phyloP scores from a whole-genome alignment of 2,329 filamentous ascomycete genomes.

The Diaporthe nobilis region DNA sequence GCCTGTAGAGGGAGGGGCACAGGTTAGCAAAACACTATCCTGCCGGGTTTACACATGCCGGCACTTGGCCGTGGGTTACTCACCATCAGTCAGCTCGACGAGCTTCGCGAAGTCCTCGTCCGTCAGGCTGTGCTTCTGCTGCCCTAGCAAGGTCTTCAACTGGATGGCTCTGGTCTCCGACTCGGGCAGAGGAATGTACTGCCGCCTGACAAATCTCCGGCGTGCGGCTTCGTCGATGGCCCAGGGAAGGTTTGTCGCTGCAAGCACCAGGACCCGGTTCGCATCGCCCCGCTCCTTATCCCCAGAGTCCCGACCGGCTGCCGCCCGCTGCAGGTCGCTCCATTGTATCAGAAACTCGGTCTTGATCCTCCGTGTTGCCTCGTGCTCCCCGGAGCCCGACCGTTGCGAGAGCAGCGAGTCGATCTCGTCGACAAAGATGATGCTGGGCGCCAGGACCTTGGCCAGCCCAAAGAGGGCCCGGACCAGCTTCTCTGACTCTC shows the following conservation, averaged over 20 bases:
- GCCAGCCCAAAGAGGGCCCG: constrained; percentile 92
- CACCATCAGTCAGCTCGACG: constrained; percentile 88
- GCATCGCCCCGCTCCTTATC: constrained; percentile 83
- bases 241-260: constrained; percentile 97
- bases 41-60: too few species aligned
- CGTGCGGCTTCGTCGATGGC: constrained; percentile 96
- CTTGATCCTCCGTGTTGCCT: constrained; percentile 94
- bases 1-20: constrained; percentile 64
- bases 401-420: constrained; percentile 91
- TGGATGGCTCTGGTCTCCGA: constrained; percentile 84
- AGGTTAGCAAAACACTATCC: constrained; percentile 19
- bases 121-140: constrained; percentile 87
- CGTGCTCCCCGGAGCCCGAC: constrained; percentile 87
- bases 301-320: constrained; percentile 82
- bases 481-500: constrained; percentile 96
- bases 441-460: constrained; percentile 89
- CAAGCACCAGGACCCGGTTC: constrained; percentile 90
- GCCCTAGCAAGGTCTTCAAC: constrained; percentile 82
- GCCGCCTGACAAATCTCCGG: constrained; percentile 89
- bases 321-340: constrained; percentile 93
- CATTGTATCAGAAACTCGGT: constrained; percentile 98
- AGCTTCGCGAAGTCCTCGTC: constrained; percentile 80
- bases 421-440: constrained; percentile 99
- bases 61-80: constrained; percentile 47
- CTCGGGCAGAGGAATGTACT: constrained; percentile 96